A percentile compares a stretch with the other conserved stretches of the same genome.
phyloP scores from a whole-genome alignment of 352 stramenopile genomes.

The Globisporangium perplexum region DNA sequence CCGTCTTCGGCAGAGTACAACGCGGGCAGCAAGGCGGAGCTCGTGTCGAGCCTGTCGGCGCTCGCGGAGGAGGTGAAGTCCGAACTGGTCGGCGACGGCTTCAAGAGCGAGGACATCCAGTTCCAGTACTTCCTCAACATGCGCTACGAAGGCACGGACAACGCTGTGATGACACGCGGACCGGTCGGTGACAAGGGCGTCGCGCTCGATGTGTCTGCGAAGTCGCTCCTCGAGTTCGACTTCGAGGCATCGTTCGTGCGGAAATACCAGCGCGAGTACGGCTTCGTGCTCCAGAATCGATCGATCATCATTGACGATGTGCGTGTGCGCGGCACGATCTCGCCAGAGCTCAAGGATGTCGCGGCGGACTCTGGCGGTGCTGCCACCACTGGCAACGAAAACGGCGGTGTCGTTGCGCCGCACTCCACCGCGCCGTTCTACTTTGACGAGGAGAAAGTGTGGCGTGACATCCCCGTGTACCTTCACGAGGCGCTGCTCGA shows the following conservation, averaged over 20 bases:
- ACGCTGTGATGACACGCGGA: constrained; percentile 93
- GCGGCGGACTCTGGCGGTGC: background rate
- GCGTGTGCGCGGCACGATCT: constrained; percentile 93
- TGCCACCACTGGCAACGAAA: background rate
- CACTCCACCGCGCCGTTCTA: constrained; percentile 74
- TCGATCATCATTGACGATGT: constrained; percentile 96
- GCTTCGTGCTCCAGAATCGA: constrained; percentile 94
- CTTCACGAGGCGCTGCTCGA: constrained; percentile 89
- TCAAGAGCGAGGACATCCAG: constrained; percentile 88
- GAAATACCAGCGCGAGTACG: constrained; percentile 97
- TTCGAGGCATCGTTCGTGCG: constrained; percentile 85
- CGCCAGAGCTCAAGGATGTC: constrained; percentile 53
- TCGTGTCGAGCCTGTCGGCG: constrained; percentile 42
- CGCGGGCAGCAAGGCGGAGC: constrained; percentile 31
- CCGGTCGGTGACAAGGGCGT: constrained; percentile 39
- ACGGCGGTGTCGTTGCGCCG: constrained; percentile 22
- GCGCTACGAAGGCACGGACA: constrained; percentile 98
- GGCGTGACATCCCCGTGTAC: constrained; percentile 90
- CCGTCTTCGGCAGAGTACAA: constrained; percentile 75
- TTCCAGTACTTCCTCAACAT: constrained; percentile 97
- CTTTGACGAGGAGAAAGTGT: constrained; percentile 72
- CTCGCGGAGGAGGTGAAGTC: constrained; percentile 56
- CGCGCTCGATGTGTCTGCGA: constrained; percentile 19
- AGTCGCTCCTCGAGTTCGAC: constrained; percentile 63
- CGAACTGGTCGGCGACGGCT: constrained; percentile 72